Evolutionary conservation across 2,329 filamentous ascomycete genomes (phyloP), one percentile per base, ranked within the genome.

Genomic region (Malbranchea zuffiana): DNA sequence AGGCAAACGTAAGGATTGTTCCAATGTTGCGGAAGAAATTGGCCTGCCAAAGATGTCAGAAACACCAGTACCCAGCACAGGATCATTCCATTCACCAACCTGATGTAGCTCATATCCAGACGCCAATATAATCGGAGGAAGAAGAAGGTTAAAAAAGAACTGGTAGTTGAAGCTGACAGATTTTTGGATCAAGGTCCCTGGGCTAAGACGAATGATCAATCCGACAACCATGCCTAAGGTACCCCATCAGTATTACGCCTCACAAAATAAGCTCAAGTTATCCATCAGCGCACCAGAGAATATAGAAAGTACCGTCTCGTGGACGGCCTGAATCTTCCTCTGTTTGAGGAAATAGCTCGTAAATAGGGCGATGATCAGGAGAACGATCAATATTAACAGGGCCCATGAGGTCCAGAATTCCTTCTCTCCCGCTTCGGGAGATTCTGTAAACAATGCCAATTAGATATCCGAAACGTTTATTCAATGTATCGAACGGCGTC

Each of bases 11-110:
- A 48, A 98, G 68, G 51, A 98, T 98, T 5, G 85, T 92, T 44
- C 90, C 88, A 44, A 96, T 94, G 54, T 98, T 94, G 47, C 88
- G 81, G 64, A 98, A 98, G 72, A 98, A 98, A 66, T 98, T 98
- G 50, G 84, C 87, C 65, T 71, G 40, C 12, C 10, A 11, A 31
- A 28, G n/a, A 18, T 31, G 23, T 32, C 34, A 15, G 6, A 29
- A 28, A 38, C 3, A 25, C 32, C 12, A 18, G n/a, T 7, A 25
- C 7, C 7, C 23, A 25, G 23, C 7, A 25, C n/a, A 13, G 13
- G 16, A 30, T 13, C 10, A 30, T 7, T 7, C 27, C 16, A 15
- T 15, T 13, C 27, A 41, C 63, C 40, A 38, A 72, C 69, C 59
- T 98, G 90, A 60, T 98, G 90, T 43, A 98, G 64, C 62, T 98